A percentile compares a stretch with the other conserved stretches of the same genome.
These are phyloP conservation scores for Alternaria sp. DNA, from an alignment of 2,329 filamentous ascomycete genomes.

Conservation along the genomic window DNA sequence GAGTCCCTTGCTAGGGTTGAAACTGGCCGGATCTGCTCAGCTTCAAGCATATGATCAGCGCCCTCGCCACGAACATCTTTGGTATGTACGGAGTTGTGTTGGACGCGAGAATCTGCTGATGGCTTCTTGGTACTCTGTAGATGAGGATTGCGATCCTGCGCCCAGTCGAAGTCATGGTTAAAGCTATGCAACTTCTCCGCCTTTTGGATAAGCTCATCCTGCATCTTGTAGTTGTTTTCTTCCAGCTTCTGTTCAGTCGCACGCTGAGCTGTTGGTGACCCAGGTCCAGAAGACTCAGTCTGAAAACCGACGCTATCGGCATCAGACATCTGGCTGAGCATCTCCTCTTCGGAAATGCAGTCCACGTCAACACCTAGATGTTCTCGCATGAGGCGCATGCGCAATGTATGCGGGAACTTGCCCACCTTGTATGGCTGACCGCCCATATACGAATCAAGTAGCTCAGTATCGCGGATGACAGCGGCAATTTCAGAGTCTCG, in stretches of 20 bases:
- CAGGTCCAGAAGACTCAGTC: slow-evolving; percentile 46
- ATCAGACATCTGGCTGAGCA: slow-evolving; percentile 44
- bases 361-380: slow-evolving; percentile 97
- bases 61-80: slow-evolving; percentile 83
- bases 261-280: slow-evolving; percentile 47
- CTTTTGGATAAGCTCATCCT: slow-evolving; percentile 65
- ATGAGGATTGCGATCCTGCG: slow-evolving; percentile 66
- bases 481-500: slow-evolving; percentile 93
- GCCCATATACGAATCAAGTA: slow-evolving; percentile 91
- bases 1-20: slow-evolving; percentile 74
- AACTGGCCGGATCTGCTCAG: slow-evolving; percentile 63
- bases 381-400: slow-evolving; percentile 93
- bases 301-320: slow-evolving; percentile 74
- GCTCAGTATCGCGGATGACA: slow-evolving; percentile 89
- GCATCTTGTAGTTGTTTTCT: slow-evolving; percentile 54
- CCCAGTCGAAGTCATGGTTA: slow-evolving; percentile 76
- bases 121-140: slow-evolving; percentile 63
- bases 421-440: slow-evolving; percentile 89
- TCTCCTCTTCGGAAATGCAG: slow-evolving; percentile 65
- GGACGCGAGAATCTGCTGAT: slow-evolving; percentile 67
- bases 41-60: slow-evolving; percentile 72
- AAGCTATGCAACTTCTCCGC: slow-evolving; percentile 70
- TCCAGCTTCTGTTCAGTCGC: slow-evolving; percentile 52
- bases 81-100: slow-evolving; percentile 68
- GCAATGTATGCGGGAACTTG: slow-evolving; percentile 89